These are phyloP conservation scores for Camellia oleifera DNA, from an alignment of 179 eudicot genomes.

Conservation along the genomic window DNA sequence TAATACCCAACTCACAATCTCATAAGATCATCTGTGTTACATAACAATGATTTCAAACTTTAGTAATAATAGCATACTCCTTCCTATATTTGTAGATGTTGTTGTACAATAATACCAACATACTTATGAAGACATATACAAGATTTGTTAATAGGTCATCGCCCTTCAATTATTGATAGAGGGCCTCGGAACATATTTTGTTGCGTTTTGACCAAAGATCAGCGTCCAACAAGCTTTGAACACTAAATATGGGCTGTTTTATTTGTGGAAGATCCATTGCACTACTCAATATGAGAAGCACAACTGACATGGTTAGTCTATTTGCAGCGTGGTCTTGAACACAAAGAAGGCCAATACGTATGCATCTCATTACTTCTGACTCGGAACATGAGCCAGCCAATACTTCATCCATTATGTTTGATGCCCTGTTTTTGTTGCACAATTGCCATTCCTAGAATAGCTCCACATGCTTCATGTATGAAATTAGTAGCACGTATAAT, in stretches of 20 bases:
- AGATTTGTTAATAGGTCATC: too few relatives aligned
- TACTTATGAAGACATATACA: too few relatives aligned
- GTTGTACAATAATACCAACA: too few relatives aligned
- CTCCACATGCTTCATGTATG: neutral
- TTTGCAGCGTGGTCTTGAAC: constrained; percentile 33
- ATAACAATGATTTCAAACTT: too few relatives aligned
- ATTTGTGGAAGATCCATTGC: constrained; percentile 37
- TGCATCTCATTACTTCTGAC: constrained; percentile 30
- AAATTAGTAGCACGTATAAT: neutral
- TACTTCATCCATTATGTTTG: constrained; percentile 24
- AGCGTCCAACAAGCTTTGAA: neutral
- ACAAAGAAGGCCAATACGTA: constrained; percentile 35
- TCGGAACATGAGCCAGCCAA: constrained; percentile 8
- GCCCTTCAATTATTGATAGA: too few relatives aligned
- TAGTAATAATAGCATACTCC: too few relatives aligned
- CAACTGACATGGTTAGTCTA: constrained; percentile 30
- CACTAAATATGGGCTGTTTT: constrained; percentile 26
- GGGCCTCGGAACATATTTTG: constrained; percentile 1
- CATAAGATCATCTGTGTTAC: too few relatives aligned
- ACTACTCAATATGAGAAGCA: constrained; percentile 34
- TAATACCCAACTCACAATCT: too few relatives aligned
- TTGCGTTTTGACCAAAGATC: neutral
- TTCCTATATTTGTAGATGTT: too few relatives aligned
- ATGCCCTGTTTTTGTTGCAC: constrained; percentile 24
- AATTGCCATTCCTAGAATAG: constrained; percentile 32